Evolutionary conservation across 2,329 filamentous ascomycete species (phyloP), one percentile per base, ranked within the genome.

Genomic region (Colletotrichum scovillei): DNA sequence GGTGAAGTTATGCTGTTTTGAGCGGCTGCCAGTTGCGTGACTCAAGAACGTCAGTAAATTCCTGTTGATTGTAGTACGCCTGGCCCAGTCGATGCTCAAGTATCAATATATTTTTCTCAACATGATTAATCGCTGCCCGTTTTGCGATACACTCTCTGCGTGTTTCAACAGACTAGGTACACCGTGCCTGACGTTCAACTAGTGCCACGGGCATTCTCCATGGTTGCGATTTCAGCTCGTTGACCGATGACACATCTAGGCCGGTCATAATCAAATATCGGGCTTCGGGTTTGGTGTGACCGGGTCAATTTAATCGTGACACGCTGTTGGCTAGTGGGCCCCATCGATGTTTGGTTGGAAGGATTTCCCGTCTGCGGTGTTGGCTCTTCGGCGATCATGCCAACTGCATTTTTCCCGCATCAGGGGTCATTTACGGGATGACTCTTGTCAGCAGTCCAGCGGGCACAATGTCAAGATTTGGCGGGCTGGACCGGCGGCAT

Each of bases 231-330:
- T 28, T 28, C 28, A 28, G 28, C 28, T 28, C 5, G 28, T 28
- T 28, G 5, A 28, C 28, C 28, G 28, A 46, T 60, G 38, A 32
- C 30, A n/a, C 19, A 42, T 7, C 57, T 32, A n/a, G 32, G 32
- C 16, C 32, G 24, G 38, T 35, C n/a, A 35, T 19, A 60, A 42
- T 46, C 32, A 26, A 26, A 26, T 60, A 42, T 60, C 58, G 32
- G 58, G 32, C 42, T 60, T 60, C 28, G 32, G 58, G 32, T 12
- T 42, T 24, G 19, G 57, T 42, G 32, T 60, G 57, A 4, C 26
- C n/a, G 57, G 57, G 57, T 60, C 16, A 60, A n/a, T 42, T 32
- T 19, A 60, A 60, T 60, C 57, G 57, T 22, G n/a, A 60, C 32
- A 42, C 30, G 58, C 58, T 60, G 58, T 42, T 60, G 58, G 32